Evolutionary conservation across 1,284 basidiomycete genomes (phyloP), one percentile per base, ranked within the genome.

Genomic region (Leccinum subrobustum): DNA sequence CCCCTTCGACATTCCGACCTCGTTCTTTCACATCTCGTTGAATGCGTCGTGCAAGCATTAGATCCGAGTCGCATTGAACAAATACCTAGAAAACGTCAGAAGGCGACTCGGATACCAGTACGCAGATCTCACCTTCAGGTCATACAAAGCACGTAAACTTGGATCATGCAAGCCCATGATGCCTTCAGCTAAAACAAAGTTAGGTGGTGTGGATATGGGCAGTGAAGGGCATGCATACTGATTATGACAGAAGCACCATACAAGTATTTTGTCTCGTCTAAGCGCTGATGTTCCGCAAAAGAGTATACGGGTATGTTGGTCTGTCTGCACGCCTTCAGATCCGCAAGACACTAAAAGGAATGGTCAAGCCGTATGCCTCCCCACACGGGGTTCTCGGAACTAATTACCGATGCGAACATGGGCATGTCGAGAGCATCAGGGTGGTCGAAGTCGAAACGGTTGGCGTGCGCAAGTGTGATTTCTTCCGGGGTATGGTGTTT

Each of bases 161-260:
- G 91, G 83, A 65, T 96, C 93, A 64, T 94, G 88, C 47, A 99
- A 76, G 3, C 93, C 87, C 85, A 98, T 89, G 64, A 98, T 96
- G 3, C 96, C 96, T 71, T 99, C 96, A 20, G 91, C 88, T 90
- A 59, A 33, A 55, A 33, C 29, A 56, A 42, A 12, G 14, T 64
- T 5, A 65, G 48, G 39, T 27, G 27, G 27, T 31, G 35, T 37
- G 47, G n/a, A 42, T 25, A 16, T n/a, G 25, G 18, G 51, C 16
- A 35, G 42, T 33, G 14, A 60, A 56, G 52, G 67, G 29, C 29
- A 44, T 20, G 11, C 39, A 64, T 71, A 90, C 92, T 85, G 64
- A 98, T 96, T 68, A 98, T 91, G 53, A 98, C 92, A n/a, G 91
- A 87, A 4, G 95, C 95, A 1, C 96, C 96, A 73, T 98, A 99